Base-by-base conservation (phyloP, 1,284 basidiomycete genomes). In the Stereum hirsutum region DNA sequence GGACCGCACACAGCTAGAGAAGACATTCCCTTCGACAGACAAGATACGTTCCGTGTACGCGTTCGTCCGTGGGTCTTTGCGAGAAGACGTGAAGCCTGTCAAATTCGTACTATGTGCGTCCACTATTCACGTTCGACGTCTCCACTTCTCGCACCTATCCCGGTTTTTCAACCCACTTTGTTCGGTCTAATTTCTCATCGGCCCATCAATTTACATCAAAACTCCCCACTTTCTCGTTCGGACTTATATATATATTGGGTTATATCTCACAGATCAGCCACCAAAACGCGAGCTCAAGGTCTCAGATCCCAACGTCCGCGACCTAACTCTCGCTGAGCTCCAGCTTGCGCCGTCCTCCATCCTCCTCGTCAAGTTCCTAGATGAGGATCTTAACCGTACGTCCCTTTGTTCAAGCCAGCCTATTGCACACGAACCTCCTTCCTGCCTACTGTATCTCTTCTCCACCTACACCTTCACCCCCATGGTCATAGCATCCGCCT, bases 1-100 rank as follows among this genome's bases (percentile, higher is more conserved):
- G 24, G 87, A 93, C 60, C 74, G 84, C 35, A 88, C 81, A 4
- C 79, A 86, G 56, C 69, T 95, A n/a, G 90, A 95, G 63, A 79
- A 76, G 50, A 61, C 65, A 0, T 92, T 94, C 54, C 69, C 76
- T 1, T 88, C 87, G 5, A 74, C 72, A 1, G 77, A 81, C 56
- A 89, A 84, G 55, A 89, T 94, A 45, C 73, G 74, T 41, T 70
- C 78, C 2, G 74, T 94, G 2, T 94, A 94, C 57, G 81, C 79
- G 3, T 91, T 94, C 52, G 85, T 93, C 35, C 74, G 86, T 19
- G 63, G 68, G n/a, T 74, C 75, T 19, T 63, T 94, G 33, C 67
- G 75, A 30, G 83, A 88, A 40, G 81, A 85, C 48, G 75, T 79
- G 26, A 79, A 82, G 54, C 68, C 76, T 4, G 76, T 80, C 60